Evolutionary conservation across 23 red algal genomes (phyloP).

Genomic region (Agarophyton chilense): DNA sequence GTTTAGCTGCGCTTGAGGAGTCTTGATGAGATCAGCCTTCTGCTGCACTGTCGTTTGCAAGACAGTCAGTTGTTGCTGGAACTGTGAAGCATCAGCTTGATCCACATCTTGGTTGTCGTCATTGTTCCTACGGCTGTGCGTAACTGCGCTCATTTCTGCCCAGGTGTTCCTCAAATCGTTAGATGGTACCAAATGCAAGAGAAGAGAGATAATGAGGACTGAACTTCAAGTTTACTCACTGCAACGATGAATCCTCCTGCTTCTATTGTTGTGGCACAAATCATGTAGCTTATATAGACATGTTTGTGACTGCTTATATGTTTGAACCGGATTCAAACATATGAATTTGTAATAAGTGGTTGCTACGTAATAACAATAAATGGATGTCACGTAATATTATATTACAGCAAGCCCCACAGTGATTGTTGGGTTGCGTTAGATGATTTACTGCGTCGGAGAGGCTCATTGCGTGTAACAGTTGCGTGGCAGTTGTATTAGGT

Average conservation of each 20-base stretch:
- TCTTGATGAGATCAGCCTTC: neutral
- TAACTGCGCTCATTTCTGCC: neutral
- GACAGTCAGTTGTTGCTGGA: neutral
- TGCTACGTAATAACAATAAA: too few relatives aligned
- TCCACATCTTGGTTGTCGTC: neutral
- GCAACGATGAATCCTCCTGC: neutral
- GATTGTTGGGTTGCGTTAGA: too few relatives aligned
- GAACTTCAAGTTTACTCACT: neutral
- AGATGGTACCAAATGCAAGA: neutral
- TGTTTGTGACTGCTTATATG: too few relatives aligned
- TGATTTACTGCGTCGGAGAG: too few relatives aligned
- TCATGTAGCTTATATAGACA: too few relatives aligned
- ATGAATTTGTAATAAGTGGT: too few relatives aligned
- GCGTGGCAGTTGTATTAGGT: too few relatives aligned
- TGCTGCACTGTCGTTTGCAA: neutral
- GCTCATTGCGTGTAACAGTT: too few relatives aligned
- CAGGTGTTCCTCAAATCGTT: neutral
- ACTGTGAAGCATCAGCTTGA: neutral
- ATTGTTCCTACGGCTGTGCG: neutral
- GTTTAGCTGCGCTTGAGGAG: neutral
- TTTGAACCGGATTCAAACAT: too few relatives aligned
- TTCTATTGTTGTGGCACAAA: too few relatives aligned
- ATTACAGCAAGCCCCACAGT: too few relatives aligned
- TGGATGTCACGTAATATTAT: too few relatives aligned
- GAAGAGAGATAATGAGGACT: neutral